These are phyloP conservation scores for Rhodotorula sp. DNA, from an alignment of 1,284 basidiomycete species.

Conservation along the genomic window DNA sequence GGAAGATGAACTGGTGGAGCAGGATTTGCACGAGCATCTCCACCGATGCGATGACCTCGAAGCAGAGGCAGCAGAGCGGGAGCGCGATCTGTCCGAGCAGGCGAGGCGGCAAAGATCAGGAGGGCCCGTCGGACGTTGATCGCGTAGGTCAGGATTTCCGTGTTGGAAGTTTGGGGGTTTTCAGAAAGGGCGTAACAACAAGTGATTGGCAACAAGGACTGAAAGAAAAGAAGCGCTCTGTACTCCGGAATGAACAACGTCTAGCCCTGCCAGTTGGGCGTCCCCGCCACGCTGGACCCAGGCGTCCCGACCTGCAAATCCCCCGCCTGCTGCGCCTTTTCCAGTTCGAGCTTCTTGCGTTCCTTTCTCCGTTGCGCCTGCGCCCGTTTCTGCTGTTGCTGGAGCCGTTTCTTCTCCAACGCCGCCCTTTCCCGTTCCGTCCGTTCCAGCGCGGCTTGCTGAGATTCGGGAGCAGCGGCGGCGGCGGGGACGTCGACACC, in stretches of 20 bases:
- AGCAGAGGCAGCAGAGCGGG: conserved; percentile 3
- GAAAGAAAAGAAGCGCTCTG: too few species aligned
- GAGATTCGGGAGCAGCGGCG: not conserved
- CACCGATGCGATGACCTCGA: not conserved
- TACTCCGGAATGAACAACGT: not conserved
- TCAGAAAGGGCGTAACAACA: not conserved
- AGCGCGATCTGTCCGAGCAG: not conserved
- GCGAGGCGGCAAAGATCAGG: not conserved
- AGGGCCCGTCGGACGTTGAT: not conserved
- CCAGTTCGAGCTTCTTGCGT: conserved; percentile 13
- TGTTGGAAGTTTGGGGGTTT: not conserved
- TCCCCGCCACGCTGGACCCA: conserved; percentile 4
- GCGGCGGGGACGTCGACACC: not conserved
- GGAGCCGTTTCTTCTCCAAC: conserved; percentile 5
- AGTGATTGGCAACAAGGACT: too few species aligned
- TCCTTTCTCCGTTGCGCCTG: conserved; percentile 20
- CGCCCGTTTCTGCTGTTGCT: conserved; percentile 9
- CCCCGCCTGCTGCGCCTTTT: not conserved
- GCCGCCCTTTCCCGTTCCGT: conserved; percentile 13
- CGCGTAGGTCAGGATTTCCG: not conserved
- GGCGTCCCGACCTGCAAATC: conserved; percentile 27
- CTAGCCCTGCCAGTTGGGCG: not conserved
- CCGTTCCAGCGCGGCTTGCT: conserved; percentile 15
- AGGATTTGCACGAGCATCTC: not conserved
- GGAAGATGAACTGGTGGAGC: not conserved